phyloP scores from a whole-genome alignment of 2,329 filamentous ascomycete genomes.

The Tolypocladium nubicola region DNA sequence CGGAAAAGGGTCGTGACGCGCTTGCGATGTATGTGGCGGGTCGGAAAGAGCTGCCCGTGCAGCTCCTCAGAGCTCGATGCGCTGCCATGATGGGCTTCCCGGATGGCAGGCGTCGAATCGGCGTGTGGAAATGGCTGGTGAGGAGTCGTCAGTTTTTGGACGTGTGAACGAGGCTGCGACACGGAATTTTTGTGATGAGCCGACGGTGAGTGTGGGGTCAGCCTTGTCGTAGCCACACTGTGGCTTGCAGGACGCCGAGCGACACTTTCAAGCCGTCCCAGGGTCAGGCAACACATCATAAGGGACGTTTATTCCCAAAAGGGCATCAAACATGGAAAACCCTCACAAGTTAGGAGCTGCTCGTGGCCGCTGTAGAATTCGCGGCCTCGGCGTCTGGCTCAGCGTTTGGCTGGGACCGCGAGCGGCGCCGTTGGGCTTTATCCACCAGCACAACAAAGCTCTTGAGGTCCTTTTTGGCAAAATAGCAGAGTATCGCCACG shows the following conservation, averaged over 20 bases:
- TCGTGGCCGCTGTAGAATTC: neutral
- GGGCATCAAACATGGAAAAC: neutral
- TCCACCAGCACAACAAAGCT: slow-evolving; percentile 17
- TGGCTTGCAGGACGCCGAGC: neutral
- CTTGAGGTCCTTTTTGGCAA: slow-evolving; percentile 16
- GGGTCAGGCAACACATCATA: neutral
- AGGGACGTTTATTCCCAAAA: too few relatives aligned
- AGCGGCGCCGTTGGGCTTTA: neutral
- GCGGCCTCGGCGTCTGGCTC: neutral
- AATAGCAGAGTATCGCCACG: slow-evolving; percentile 17
- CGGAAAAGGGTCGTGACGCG: slow-evolving; percentile 16
- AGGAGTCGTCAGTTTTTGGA: neutral
- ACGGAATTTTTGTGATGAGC: neutral
- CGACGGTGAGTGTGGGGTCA: neutral
- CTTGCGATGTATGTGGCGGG: slow-evolving; percentile 6
- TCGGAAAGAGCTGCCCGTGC: slow-evolving; percentile 13
- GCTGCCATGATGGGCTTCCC: slow-evolving; percentile 13
- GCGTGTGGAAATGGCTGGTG: neutral
- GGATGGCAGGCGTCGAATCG: neutral
- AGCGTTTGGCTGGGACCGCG: neutral
- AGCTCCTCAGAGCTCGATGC: slow-evolving; percentile 17
- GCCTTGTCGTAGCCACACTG: neutral
- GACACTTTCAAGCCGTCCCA: neutral
- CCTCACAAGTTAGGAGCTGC: neutral
- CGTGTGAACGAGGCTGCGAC: neutral